Conservation (phyloP, 2,329 filamentous ascomycete species). For the Epichloe hybrida region DNA sequence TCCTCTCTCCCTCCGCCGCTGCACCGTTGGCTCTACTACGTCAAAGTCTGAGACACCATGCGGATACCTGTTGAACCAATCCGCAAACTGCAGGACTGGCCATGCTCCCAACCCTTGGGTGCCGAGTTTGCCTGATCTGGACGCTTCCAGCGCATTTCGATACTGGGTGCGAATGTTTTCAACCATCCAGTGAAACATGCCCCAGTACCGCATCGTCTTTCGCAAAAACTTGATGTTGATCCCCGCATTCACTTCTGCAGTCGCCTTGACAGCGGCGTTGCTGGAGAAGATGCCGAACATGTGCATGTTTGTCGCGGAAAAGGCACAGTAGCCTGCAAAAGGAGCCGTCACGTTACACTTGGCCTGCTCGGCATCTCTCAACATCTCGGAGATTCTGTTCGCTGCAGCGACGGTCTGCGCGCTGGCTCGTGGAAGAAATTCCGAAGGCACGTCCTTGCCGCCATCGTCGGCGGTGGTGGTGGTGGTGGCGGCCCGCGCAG, state of each 20-base stretch:
- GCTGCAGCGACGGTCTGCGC: constrained; percentile 71
- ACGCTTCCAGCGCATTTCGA: constrained; percentile 69
- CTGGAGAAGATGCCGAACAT: constrained; percentile 85
- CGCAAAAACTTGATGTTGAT: constrained; percentile 82
- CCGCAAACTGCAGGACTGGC: constrained; percentile 83
- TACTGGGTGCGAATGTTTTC: constrained; percentile 88
- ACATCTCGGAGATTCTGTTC: constrained; percentile 70
- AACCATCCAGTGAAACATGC: constrained; percentile 94
- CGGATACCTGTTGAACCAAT: constrained; percentile 94
- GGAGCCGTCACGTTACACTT: constrained; percentile 69
- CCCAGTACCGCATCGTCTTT: constrained; percentile 96
- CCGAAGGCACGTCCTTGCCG: constrained; percentile 57
- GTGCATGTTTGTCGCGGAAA: constrained; percentile 87
- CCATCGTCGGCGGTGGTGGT: constrained; percentile 28
- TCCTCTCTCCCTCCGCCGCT: constrained; percentile 59
- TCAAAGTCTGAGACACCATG: constrained; percentile 78
- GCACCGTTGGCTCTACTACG: constrained; percentile 60
- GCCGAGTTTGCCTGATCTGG: constrained; percentile 47
- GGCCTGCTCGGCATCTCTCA: constrained; percentile 60
- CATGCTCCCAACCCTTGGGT: constrained; percentile 35
- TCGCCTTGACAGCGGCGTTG: constrained; percentile 58
- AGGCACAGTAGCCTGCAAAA: constrained; percentile 90
- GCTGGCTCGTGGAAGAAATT: constrained; percentile 64
- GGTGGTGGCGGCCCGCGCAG: constrained; percentile 46
- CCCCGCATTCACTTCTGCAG: constrained; percentile 71